Conservation (phyloP, 1,139 yeast genomes). For the Arxiozyma slooffiae region DNA sequence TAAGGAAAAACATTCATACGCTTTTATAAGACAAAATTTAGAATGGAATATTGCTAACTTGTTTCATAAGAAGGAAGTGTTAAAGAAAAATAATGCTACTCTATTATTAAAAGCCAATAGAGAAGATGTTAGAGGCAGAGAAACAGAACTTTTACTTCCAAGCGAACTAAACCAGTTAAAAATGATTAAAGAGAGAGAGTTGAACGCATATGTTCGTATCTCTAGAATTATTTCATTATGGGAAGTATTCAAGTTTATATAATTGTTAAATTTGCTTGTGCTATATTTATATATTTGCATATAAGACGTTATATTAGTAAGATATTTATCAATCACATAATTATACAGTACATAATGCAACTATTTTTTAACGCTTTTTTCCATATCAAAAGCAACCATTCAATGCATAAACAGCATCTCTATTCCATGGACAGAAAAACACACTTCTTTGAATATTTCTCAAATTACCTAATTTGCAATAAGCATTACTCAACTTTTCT, state of each 20-base stretch:
- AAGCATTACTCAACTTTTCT: slow-evolving; percentile 43
- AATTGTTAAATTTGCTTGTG: not conserved
- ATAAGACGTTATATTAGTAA: not conserved
- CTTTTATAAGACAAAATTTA: slow-evolving; percentile 43
- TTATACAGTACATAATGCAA: not conserved
- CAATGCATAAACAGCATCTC: slow-evolving; percentile 20
- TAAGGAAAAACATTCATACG: slow-evolving; percentile 43
- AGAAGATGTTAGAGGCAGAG: slow-evolving; percentile 82
- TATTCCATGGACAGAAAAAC: slow-evolving; percentile 39
- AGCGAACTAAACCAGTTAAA: slow-evolving; percentile 67
- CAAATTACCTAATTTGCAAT: slow-evolving; percentile 38
- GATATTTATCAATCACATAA: not conserved
- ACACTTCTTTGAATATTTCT: slow-evolving; percentile 53
- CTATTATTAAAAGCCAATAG: slow-evolving; percentile 73
- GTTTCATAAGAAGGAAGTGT: slow-evolving; percentile 44
- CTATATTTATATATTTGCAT: not conserved
- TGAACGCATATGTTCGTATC: slow-evolving; percentile 44
- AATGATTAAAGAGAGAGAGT: slow-evolving; percentile 48
- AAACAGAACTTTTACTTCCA: slow-evolving; percentile 60
- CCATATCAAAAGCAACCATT: slow-evolving; percentile 22
- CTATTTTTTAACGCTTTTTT: not conserved
- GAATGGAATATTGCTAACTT: slow-evolving; percentile 63
- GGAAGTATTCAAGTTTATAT: slow-evolving; percentile 37
- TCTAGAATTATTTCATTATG: slow-evolving; percentile 46
- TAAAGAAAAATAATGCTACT: slow-evolving; percentile 54